A percentile compares a stretch with the other conserved stretches of the same genome.
Evolutionary conservation across 306 rosid species (phyloP).

Genomic region (Mucuna pruriens): DNA sequence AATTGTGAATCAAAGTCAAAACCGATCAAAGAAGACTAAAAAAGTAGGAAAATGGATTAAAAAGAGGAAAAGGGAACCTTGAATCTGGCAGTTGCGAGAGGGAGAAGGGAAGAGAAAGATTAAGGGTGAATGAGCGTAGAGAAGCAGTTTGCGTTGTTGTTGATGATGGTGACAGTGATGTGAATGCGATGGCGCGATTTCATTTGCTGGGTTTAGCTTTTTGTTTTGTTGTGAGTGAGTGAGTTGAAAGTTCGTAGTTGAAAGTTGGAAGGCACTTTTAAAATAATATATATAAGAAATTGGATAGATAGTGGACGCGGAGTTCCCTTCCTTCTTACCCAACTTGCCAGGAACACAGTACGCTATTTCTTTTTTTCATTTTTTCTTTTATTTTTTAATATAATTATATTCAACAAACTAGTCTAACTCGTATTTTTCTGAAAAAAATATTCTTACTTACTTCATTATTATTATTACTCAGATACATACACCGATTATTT

Average conservation of each 20-base stretch:
- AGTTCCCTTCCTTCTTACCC: neutral
- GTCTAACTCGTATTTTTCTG: too few relatives aligned
- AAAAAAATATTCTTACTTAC: too few relatives aligned
- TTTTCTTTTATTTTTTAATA: too few relatives aligned
- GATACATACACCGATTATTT: too few relatives aligned
- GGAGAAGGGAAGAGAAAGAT: conserved; percentile 19
- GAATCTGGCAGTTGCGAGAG: conserved; percentile 45
- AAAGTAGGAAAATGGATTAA: conserved; percentile 2
- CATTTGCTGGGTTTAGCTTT: conserved; percentile 31
- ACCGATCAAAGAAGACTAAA: neutral
- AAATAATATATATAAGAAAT: neutral
- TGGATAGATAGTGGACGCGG: conserved; percentile 3
- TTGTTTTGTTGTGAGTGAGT: neutral
- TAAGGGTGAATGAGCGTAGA: conserved; percentile 43
- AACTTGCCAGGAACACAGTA: neutral
- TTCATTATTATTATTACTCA: too few relatives aligned
- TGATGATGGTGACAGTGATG: conserved; percentile 23
- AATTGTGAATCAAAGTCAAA: conserved; percentile 36
- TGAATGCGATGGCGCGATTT: conserved; percentile 25
- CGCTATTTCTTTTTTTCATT: too few relatives aligned
- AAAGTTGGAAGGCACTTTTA: conserved; percentile 32
- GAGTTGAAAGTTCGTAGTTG: conserved; percentile 35
- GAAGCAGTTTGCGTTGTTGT: conserved; percentile 30
- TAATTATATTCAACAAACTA: too few relatives aligned
- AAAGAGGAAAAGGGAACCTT: conserved; percentile 38